phyloP scores from a whole-genome alignment of 2,329 filamentous ascomycete genomes.

The Colletotrichum somersetense region DNA sequence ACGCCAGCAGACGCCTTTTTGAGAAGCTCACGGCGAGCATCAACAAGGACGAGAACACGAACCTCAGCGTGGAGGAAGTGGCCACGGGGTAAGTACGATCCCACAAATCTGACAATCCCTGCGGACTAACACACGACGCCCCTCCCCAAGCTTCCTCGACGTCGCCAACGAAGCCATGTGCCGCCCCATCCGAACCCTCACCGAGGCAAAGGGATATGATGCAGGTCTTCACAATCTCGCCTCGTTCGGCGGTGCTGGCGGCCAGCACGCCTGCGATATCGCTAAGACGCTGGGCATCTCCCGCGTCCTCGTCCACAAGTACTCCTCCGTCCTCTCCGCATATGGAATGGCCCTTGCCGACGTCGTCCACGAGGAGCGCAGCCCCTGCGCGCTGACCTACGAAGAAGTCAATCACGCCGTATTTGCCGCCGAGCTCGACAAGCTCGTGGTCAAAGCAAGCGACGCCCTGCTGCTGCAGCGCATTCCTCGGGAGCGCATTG shows the following conservation, averaged over 20 bases:
- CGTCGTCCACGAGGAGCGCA: constrained; percentile 51
- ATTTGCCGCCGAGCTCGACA: constrained; percentile 45
- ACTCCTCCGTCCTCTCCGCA: constrained; percentile 51
- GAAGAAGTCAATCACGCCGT: constrained; percentile 36
- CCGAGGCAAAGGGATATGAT: constrained; percentile 53
- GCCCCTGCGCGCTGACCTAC: constrained; percentile 47
- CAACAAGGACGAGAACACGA: constrained; percentile 52
- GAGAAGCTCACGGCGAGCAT: constrained; percentile 57
- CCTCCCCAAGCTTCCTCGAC: constrained; percentile 48
- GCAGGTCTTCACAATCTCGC: constrained; percentile 52
- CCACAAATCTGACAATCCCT: neutral
- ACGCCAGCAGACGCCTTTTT: constrained; percentile 56
- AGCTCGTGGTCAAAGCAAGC: constrained; percentile 50
- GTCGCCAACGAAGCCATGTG: constrained; percentile 54
- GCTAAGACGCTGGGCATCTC: constrained; percentile 53
- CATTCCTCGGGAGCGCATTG: constrained; percentile 27
- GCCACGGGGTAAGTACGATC: constrained; percentile 62
- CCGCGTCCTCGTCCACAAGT: constrained; percentile 54
- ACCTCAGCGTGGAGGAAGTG: constrained; percentile 46
- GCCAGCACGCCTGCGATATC: constrained; percentile 58
- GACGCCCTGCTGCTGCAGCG: constrained; percentile 51
- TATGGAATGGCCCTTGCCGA: constrained; percentile 58
- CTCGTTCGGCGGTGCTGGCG: constrained; percentile 51
- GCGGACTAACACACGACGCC: neutral
- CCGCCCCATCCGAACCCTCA: constrained; percentile 52